A percentile compares a stretch with the other conserved stretches of the same genome.
Conservation (phyloP, 352 stramenopile genomes). For the Phytophthora melonis region DNA sequence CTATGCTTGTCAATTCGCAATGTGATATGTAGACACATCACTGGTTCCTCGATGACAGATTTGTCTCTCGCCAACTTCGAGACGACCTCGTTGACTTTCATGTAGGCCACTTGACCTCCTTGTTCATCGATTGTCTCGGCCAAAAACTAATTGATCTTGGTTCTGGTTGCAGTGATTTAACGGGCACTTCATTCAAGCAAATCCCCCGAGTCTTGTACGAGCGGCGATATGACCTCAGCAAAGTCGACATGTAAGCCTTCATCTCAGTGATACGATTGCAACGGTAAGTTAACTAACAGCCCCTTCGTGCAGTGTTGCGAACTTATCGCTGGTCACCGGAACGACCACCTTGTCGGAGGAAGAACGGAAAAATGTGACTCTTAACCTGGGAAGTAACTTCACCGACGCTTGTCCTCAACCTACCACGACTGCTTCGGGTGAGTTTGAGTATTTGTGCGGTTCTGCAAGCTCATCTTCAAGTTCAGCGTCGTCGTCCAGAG, state of each 20-base stretch:
- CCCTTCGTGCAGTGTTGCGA: not conserved
- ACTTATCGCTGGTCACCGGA: slow-evolving; percentile 2
- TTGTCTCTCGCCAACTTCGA: not conserved
- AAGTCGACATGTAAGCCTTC: slow-evolving; percentile 17
- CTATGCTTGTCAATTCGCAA: not conserved
- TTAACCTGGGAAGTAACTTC: not conserved
- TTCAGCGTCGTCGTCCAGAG: not conserved
- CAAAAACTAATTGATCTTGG: not conserved
- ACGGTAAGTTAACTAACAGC: too few species aligned
- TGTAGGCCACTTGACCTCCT: not conserved
- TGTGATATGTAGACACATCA: not conserved
- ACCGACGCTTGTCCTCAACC: too few species aligned
- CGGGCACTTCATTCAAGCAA: slow-evolving; percentile 23
- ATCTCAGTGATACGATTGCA: not conserved
- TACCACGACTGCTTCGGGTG: too few species aligned
- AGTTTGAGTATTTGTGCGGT: not conserved
- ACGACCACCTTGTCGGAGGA: not conserved
- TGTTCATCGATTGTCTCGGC: too few species aligned
- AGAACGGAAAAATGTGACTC: not conserved
- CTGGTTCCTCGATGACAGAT: not conserved
- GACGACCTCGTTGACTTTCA: not conserved
- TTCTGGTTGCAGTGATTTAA: slow-evolving; percentile 30
- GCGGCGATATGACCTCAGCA: slow-evolving; percentile 21
- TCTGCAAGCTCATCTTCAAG: slow-evolving; percentile 4
- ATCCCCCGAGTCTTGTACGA: slow-evolving; percentile 48